Conservation (phyloP, 257 asterid species). For the Anisodus acutangulus region DNA sequence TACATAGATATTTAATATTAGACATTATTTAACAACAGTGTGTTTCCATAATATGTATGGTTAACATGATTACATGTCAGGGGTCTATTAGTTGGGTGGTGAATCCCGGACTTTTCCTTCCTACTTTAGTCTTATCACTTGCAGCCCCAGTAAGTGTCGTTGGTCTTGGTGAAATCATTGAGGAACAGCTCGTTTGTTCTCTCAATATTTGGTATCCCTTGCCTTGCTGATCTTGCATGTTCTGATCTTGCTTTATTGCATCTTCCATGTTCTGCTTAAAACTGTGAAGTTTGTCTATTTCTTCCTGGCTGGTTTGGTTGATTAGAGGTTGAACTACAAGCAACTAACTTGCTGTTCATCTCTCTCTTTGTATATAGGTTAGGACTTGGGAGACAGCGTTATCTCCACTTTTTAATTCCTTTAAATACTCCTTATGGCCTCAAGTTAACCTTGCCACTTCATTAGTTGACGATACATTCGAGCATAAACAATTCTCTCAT, state of each 20-base stretch:
- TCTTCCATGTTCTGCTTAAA: background rate
- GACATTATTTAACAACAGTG: slow-evolving; percentile 21
- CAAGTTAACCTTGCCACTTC: too few relatives aligned
- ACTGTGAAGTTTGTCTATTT: background rate
- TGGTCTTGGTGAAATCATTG: background rate
- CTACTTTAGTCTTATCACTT: background rate
- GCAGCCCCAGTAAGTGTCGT: background rate
- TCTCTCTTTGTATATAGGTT: background rate
- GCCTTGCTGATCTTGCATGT: background rate
- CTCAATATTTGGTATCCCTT: background rate
- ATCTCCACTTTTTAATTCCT: too few relatives aligned
- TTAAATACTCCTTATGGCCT: too few relatives aligned
- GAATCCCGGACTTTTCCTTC: background rate
- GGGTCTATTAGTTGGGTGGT: background rate
- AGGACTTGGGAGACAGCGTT: too few relatives aligned
- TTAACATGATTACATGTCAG: background rate
- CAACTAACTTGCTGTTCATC: background rate
- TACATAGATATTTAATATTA: slow-evolving; percentile 42
- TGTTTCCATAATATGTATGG: background rate
- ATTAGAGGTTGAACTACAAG: background rate
- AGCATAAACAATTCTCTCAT: too few relatives aligned
- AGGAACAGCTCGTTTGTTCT: background rate
- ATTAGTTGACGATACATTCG: too few relatives aligned
- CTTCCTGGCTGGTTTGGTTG: background rate
- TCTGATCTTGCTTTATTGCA: background rate